Evolutionary conservation across 208 protist genomes (phyloP).

Genomic region (Angomonas ambiguus): DNA sequence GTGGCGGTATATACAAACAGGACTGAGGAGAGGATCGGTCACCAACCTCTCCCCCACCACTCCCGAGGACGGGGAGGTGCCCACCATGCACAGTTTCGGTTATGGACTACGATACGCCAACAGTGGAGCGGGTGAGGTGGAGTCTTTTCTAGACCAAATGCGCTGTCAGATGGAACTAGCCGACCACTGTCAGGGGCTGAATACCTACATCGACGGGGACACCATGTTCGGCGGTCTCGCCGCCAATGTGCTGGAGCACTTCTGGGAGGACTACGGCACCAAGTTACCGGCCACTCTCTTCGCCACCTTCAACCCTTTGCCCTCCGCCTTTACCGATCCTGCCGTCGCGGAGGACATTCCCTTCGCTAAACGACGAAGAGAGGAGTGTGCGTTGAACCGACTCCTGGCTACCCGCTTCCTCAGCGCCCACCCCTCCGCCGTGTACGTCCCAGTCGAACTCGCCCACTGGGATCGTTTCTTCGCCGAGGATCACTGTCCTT

Average conservation of each 20-base stretch:
- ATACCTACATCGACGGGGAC: constrained; percentile 75
- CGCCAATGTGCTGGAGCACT: constrained; percentile 54
- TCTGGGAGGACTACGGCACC: constrained; percentile 61
- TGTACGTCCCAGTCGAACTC: constrained; percentile 71
- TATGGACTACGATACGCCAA: constrained; percentile 39
- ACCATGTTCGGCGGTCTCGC: constrained; percentile 70
- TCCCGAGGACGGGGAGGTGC: constrained; percentile 38
- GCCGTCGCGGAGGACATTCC: constrained; percentile 19
- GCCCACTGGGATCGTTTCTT: constrained; percentile 57
- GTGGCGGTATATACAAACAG: constrained; percentile 82
- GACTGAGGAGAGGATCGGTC: constrained; percentile 38
- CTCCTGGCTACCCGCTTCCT: constrained; percentile 60
- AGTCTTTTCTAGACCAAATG: constrained; percentile 29
- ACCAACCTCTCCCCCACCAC: constrained; percentile 44
- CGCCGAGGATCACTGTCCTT: constrained; percentile 13
- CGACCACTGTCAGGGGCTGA: constrained; percentile 62
- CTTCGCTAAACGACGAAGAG: constrained; percentile 52
- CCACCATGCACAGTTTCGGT: constrained; percentile 69
- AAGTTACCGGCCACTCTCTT: constrained; percentile 52
- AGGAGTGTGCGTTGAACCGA: constrained; percentile 60
- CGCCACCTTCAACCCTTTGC: constrained; percentile 45
- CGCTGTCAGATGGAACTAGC: constrained; percentile 58
- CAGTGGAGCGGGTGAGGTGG: constrained; percentile 23
- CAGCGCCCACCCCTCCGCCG: constrained; percentile 34
- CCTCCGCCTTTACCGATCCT: constrained; percentile 23